Base-by-base conservation (phyloP, 345 rosid species). In the Salix exigua region DNA sequence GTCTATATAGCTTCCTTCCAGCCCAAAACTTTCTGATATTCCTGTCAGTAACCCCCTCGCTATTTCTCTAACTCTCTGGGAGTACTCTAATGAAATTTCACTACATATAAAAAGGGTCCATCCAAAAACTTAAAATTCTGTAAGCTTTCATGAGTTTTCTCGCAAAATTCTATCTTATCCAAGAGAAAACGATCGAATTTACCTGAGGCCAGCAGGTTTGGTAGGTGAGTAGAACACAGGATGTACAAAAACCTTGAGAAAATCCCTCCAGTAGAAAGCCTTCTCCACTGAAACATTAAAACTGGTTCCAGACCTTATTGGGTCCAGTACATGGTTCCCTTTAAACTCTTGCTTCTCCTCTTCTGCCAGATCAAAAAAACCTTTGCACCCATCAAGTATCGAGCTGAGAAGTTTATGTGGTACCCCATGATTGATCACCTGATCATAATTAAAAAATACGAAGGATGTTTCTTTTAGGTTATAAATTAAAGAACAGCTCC, bases 361-460 rank as follows among this genome's bases (percentile, higher is more conserved):
- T 70, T 88, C 90, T 2, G 70, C 2, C 46, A 88, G 75, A 70
- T 90, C 77, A 71, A 90, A 90, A 65, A 83, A 88, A 14, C 50
- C 83, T 64, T 6, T 44, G 33, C 83, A 63, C 1, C 44, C 76
- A 6, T 85, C 85, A 1, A 82, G 69, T 72, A 87, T 86, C 7
- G 53, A 74, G 79, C 75, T 74, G 83, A 85, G 80, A 31, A 82
- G 4, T 3, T 80, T n/a, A 86, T 88, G 85, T 1, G 84, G 75
- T 13, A 88, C 84, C 11, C 86, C 88, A 51, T 90, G 94, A 55
- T 90, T 88, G 38, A 84, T 81, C 72, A 90, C 87, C 89, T 86
- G 38, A n/a, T n/a, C n/a, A 75, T 33, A 5, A 18, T 4, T 33
- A 33, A 33, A 33, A 4, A 33, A 33, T 33, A 33, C 5, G 35